Base-by-base conservation (phyloP, 108 stramenopile species). In the Cyclotella distinguenda region DNA sequence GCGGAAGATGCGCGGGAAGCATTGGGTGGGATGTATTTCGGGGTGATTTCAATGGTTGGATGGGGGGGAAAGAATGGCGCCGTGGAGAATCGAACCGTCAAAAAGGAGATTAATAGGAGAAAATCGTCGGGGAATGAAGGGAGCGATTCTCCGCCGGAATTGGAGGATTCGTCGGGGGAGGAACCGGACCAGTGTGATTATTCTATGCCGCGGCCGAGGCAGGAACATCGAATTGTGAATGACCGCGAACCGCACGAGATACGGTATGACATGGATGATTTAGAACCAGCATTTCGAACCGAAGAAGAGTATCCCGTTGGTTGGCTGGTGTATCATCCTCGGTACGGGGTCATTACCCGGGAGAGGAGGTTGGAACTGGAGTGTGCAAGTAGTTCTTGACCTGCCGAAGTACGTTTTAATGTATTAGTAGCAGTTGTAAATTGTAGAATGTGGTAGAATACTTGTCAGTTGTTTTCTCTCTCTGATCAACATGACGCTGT, bases 301-400 rank as follows among this genome's bases (percentile, higher is more conserved):
- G 73, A 70, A 18, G 57, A 70, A n/a, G 82, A 86, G 39, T 89
- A 86, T 66, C 88, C 88, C 21, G 48, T 70, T 26, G 84, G 85
- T 11, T 89, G 88, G 88, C 57, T 89, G 18, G 79, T 89, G 11
- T 86, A 83, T 55, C 81, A 88, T 82, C 71, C 87, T 7, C 47
- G 50, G 30, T 56, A 88, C 38, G 86, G 90, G 11, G 80, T 88
- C 27, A 54, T 36, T 23, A 58, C 52, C 12, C 57, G 52, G 19
- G 66, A 74, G 22, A 33, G 28, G 12, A 26, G 15, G 23, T 18
- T 60, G 27, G 57, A 64, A 21, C 25, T 35, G 11, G 51, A 62
- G 23, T 8, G 45, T 38, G n/a, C n/a, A n/a, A n/a, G n/a, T n/a
- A n/a, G n/a, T n/a, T n/a, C n/a, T n/a, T n/a, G n/a, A n/a, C n/a